Conservation (phyloP, 1,284 basidiomycete genomes). For the Tilletia caries region DNA sequence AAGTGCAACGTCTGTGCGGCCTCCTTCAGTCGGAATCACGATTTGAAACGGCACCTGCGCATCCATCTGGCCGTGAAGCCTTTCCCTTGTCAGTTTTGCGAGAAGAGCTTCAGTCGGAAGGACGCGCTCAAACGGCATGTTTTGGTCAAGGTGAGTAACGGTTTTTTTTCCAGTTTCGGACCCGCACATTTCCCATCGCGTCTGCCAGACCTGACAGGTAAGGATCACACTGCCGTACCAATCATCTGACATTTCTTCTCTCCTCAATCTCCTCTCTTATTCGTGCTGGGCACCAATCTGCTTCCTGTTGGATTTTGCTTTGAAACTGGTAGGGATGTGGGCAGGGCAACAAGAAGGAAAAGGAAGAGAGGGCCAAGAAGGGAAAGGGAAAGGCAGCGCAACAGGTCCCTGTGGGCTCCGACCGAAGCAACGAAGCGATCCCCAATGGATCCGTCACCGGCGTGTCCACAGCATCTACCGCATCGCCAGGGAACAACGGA, state of each 20-base stretch:
- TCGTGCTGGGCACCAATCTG: background rate
- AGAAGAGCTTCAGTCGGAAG: conserved; percentile 45
- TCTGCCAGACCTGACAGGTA: too few relatives aligned
- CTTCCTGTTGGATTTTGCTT: too few relatives aligned
- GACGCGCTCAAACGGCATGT: conserved; percentile 45
- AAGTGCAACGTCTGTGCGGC: conserved; percentile 43
- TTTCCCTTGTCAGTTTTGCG: conserved; percentile 38
- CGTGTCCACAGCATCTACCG: background rate
- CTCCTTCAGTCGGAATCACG: conserved; percentile 47
- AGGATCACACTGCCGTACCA: too few relatives aligned
- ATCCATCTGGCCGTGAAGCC: conserved; percentile 49
- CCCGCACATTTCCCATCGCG: background rate
- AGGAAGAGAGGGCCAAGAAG: conserved; percentile 19
- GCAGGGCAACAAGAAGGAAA: conserved; percentile 32
- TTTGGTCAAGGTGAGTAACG: conserved; percentile 31
- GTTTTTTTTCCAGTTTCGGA: background rate
- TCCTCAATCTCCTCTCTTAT: background rate
- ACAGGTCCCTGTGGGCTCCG: background rate
- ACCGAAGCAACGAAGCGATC: background rate
- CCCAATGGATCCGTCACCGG: conserved; percentile 6
- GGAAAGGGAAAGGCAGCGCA: background rate
- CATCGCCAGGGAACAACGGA: background rate
- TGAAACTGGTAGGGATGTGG: conserved; percentile 30
- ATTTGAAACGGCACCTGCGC: conserved; percentile 46
- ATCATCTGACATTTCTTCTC: background rate